Percentiles rank a stretch among this genome's conserved stretches.
Evolutionary conservation across 2,329 filamentous ascomycete genomes (phyloP).

Genomic region (Sordariomycetes sp.): DNA sequence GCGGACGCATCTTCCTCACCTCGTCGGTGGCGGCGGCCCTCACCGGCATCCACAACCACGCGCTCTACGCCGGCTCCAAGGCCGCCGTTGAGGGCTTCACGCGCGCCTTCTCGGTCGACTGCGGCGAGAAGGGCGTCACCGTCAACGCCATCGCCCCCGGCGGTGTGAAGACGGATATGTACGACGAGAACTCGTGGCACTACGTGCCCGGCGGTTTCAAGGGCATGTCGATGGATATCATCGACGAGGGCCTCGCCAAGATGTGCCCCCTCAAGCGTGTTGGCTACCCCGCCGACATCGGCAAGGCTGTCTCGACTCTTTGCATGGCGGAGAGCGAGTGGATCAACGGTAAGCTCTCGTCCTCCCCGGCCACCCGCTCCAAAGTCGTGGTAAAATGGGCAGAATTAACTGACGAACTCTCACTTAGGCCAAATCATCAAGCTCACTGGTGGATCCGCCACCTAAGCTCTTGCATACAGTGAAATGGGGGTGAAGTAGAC

Average conservation of each 20-base stretch:
- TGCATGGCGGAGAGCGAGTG: constrained; percentile 50
- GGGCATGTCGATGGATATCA: constrained; percentile 38
- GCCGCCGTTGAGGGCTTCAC: constrained; percentile 64
- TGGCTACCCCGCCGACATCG: constrained; percentile 47
- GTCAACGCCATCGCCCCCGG: constrained; percentile 65
- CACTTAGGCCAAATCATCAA: constrained; percentile 25
- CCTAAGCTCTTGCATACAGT: constrained; percentile 10
- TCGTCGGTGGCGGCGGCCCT: constrained; percentile 58
- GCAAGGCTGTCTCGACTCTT: constrained; percentile 43
- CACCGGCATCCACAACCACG: constrained; percentile 58
- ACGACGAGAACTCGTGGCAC: constrained; percentile 57
- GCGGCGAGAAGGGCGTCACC: constrained; percentile 55
- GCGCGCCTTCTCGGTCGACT: constrained; percentile 62
- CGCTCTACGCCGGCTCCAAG: constrained; percentile 62
- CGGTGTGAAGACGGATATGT: constrained; percentile 71
- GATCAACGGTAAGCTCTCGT: constrained; percentile 44
- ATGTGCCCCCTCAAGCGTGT: constrained; percentile 50
- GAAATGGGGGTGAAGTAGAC: not conserved
- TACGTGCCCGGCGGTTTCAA: constrained; percentile 47
- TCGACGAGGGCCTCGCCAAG: constrained; percentile 42
- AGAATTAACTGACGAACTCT: not conserved
- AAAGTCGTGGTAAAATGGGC: not conserved
- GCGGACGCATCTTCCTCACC: constrained; percentile 64
- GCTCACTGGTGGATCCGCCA: constrained; percentile 21
- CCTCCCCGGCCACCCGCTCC: not conserved